Base-by-base conservation (phyloP, 1,284 basidiomycete species). In the Paramarasmius palmivorus region DNA sequence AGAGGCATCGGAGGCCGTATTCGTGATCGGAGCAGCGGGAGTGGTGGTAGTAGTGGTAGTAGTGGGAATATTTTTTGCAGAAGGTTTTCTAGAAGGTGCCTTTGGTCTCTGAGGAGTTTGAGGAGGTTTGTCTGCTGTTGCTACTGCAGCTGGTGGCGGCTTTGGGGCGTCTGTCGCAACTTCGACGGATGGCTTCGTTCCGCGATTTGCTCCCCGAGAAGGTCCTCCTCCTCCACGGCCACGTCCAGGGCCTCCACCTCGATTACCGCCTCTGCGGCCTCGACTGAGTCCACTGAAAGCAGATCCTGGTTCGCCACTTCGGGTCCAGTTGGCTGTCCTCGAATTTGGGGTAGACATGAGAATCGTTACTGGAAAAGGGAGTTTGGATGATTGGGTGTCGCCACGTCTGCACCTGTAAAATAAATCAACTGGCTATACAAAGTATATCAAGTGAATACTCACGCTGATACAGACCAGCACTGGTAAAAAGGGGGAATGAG, bases 221-320 rank as follows among this genome's bases (percentile, higher is more conserved):
- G 46, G 57, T 20, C 64, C 61, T 37, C 67, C 65, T 57, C 66
- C 63, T 38, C 62, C 56, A 37, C 63, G 61, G 34, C 65, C 60
- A 32, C 63, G 59, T 48, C 73, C 63, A 20, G 59, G 60, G 26
- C 63, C 63, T 45, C 70, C 65, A 48, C 69, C 65, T 34, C 74
- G 70, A 19, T 76, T 68, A 38, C 76, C 66, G 36, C 68, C 67
- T 20, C 69, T 69, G 48, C 70, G 67, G 35, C 74, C 72, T 50
- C 72, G 63, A 55, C 63, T 65, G 29, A 70, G 59, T 19, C 72
- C 71, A 57, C 58, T 78, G 60, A 81, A 80, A 26, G 80, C 73
- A 32, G 78, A 71, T 9, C 77, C 77, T 53, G 77, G 66, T 37
- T 84, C 83, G 41, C 71, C 72, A 22, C 66, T 64, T 45, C 73